Evolutionary conservation across 805 yeast species (phyloP).

Genomic region (Zygoascus biomembranicola): DNA sequence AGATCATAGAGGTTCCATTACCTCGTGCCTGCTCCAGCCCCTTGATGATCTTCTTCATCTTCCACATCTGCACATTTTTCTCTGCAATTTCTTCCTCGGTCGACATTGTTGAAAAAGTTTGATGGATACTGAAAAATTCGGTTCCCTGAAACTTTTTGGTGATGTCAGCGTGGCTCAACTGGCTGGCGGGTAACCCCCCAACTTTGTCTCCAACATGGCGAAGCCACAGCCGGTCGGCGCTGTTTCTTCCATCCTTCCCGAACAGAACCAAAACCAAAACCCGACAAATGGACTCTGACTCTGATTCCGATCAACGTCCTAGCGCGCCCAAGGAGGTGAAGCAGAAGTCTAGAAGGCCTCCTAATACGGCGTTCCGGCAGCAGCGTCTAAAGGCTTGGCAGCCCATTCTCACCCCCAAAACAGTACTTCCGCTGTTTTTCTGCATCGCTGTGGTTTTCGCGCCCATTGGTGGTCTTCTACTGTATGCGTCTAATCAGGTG

Average conservation of each 20-base stretch:
- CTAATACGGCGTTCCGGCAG: conserved; percentile 39
- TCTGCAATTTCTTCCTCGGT: conserved; percentile 34
- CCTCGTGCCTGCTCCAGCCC: conserved; percentile 89
- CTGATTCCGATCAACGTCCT: conserved; percentile 29
- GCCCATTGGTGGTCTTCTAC: conserved; percentile 82
- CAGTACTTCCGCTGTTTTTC: conserved; percentile 79
- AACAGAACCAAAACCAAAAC: not conserved
- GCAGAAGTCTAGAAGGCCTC: conserved; percentile 34
- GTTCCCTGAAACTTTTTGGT: not conserved
- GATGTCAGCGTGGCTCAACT: not conserved
- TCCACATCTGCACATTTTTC: conserved; percentile 97
- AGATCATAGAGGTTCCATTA: conserved; percentile 98
- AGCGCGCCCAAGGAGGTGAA: conserved; percentile 22
- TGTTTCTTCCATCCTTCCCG: not conserved
- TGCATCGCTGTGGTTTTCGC: conserved; percentile 71
- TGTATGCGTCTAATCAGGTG: conserved; percentile 70
- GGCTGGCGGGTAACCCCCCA: not conserved
- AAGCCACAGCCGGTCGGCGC: not conserved
- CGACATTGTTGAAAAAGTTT: conserved; percentile 10
- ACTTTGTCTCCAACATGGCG: not conserved
- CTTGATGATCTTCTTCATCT: conserved; percentile 88
- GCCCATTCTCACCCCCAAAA: conserved; percentile 86
- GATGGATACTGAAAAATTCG: not conserved
- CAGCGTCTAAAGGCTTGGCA: conserved; percentile 65
- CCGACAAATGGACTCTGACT: conserved; percentile 15